A percentile compares a stretch with the other conserved stretches of the same genome.
These are phyloP conservation scores for Mentha longifolia DNA, from an alignment of 257 asterid species.

Conservation along the genomic window DNA sequence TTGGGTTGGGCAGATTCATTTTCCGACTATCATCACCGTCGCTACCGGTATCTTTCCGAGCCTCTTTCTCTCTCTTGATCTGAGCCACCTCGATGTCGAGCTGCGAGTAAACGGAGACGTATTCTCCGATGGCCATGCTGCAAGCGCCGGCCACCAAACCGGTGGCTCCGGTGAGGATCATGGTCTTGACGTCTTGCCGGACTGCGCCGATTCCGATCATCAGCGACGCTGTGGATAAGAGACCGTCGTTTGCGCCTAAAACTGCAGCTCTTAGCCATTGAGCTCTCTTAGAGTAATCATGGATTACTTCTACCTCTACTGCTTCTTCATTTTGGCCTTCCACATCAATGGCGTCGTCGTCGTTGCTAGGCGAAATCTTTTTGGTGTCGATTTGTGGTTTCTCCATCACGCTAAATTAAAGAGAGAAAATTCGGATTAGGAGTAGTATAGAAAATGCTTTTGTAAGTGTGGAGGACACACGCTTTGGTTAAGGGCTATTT, in stretches of 20 bases:
- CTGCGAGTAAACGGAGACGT: conserved; percentile 69
- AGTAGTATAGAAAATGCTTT: background rate
- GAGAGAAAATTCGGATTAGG: background rate
- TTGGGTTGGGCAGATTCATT: conserved; percentile 56
- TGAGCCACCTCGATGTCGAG: conserved; percentile 68
- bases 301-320: conserved; percentile 27
- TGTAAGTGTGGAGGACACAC: conserved; percentile 62
- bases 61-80: conserved; percentile 37
- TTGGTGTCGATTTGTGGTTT: conserved; percentile 23
- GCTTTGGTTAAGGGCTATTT: conserved; percentile 37
- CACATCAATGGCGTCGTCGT: conserved; percentile 33
- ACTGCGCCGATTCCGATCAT: conserved; percentile 82
- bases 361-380: conserved; percentile 16
- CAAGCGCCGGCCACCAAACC: conserved; percentile 71
- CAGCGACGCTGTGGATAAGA: conserved; percentile 66
- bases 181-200: conserved; percentile 49
- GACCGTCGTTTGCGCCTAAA: conserved; percentile 74
- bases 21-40: conserved; percentile 26
- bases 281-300: conserved; percentile 59
- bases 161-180: conserved; percentile 70
- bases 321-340: conserved; percentile 36
- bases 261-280: conserved; percentile 85
- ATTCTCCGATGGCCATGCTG: conserved; percentile 88
- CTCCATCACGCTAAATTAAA: conserved; percentile 35
- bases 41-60: background rate